Conservation (phyloP, 1,139 yeast genomes). For the Blastobotrys serpentis region DNA sequence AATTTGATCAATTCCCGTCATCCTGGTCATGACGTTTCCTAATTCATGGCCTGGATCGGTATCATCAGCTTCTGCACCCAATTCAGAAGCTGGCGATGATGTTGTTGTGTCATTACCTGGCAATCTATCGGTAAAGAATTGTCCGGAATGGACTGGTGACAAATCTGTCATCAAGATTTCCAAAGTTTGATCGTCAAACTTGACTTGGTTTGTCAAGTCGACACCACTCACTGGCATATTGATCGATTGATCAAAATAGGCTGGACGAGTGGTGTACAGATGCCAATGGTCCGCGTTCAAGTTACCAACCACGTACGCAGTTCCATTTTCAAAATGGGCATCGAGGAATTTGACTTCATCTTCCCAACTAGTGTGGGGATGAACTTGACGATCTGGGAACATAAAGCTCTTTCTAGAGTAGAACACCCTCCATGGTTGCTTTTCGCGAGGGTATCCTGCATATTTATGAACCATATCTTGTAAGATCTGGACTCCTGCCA, state of each 20-base stretch:
- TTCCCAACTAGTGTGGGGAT: conserved; percentile 83
- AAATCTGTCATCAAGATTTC: conserved; percentile 92
- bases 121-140: conserved; percentile 59
- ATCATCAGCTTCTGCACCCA: conserved; percentile 47
- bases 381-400: conserved; percentile 84
- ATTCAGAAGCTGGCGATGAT: conserved; percentile 25
- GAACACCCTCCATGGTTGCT: conserved; percentile 63
- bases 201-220: conserved; percentile 18
- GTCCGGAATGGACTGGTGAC: conserved; percentile 55
- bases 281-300: conserved; percentile 88
- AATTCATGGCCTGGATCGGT: conserved; percentile 76
- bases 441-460: conserved; percentile 41
- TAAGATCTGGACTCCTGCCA: conserved; percentile 69
- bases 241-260: conserved; percentile 21
- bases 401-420: conserved; percentile 89
- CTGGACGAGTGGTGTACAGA: conserved; percentile 62
- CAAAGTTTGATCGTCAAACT: conserved; percentile 65
- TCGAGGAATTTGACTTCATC: conserved; percentile 73
- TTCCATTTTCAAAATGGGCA: conserved; percentile 48
- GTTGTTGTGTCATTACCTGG: conserved; percentile 40
- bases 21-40: conserved; percentile 65
- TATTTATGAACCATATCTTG: conserved; percentile 52
- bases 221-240: conserved; percentile 19
- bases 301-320: conserved; percentile 79
- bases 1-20: conserved; percentile 59